Conservation (phyloP, 139 green algal species). For the Edaphochlamys debaryana region DNA sequence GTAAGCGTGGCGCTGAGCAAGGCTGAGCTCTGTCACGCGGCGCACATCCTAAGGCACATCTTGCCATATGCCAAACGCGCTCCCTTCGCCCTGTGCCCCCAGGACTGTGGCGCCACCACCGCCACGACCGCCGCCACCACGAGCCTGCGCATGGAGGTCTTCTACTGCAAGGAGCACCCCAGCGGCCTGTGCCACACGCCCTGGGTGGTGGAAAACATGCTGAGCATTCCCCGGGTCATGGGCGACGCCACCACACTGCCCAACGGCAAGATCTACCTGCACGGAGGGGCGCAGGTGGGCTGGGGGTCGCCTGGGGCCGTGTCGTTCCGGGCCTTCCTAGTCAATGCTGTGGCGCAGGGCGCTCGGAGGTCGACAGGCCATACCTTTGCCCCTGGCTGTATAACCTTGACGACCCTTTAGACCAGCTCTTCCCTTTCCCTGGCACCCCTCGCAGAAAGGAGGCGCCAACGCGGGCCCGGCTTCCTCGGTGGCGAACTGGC, state of each 20-base stretch:
- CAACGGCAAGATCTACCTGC: neutral
- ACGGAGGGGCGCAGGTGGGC: neutral
- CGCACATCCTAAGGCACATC: neutral
- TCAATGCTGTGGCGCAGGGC: neutral
- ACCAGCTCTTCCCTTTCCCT: neutral
- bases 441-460: neutral
- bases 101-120: neutral
- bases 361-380: too few species aligned
- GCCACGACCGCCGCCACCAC: neutral
- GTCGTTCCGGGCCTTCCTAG: too few species aligned
- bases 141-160: neutral
- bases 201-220: slow-evolving; percentile 5
- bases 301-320: neutral
- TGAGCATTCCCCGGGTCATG: slow-evolving; percentile 4
- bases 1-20: neutral
- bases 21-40: neutral
- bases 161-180: neutral
- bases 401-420: too few species aligned
- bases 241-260: slow-evolving; percentile 8
- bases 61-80: neutral
- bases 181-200: neutral
- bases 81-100: neutral
- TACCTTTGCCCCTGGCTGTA: neutral
- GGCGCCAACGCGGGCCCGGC: neutral
- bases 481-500: neutral